Evolutionary conservation across 768 basidiomycete genomes (phyloP), one percentile per base, ranked within the genome.

Genomic region (Phanerochaete sordida): DNA sequence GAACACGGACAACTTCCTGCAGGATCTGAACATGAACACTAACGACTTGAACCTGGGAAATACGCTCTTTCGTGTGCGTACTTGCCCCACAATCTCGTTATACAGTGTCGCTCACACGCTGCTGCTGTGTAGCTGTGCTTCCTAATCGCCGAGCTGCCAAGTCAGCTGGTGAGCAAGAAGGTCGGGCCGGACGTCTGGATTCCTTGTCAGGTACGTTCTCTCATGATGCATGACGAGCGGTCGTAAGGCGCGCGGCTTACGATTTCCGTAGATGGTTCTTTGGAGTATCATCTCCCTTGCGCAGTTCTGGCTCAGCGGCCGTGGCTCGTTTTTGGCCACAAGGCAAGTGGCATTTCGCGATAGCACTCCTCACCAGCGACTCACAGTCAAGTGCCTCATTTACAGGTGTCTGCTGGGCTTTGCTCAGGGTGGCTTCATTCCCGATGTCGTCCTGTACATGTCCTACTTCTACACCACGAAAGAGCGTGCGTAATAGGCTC

Each of bases 101-200:
- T 26, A 33, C 24, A 15, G 44, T 9, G 8, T 9, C 19, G 39
- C 39, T 43, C 39, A 43, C 39, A 35, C 19, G 19, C 11, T 12
- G 19, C 19, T 43, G 24, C 21, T 28, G 21, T 19, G 3, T 44
- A 68, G 67, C 53, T 70, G 7, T 66, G 64, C 60, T 73, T 73
- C 62, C 62, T 73, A 27, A 59, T 69, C 21, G 76, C 77, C 70
- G 87, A 88, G 68, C 73, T 89, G 19, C 87, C 87, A 19, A 87
- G 86, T 0, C 86, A 88, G 66, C 73, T 88, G 21, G 69, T 90
- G 30, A 86, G 84, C 37, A 88, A 90, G 68, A 78, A 84, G 4
- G 72, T 88, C 23, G 86, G 87, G 0, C 85, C 86, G 0, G 87
- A 89, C 71, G 73, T 83, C 11, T 88, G 85, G 85, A 78, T 87